phyloP scores from a whole-genome alignment of 352 stramenopile genomes.

The Thalassiosira mediterranea region DNA sequence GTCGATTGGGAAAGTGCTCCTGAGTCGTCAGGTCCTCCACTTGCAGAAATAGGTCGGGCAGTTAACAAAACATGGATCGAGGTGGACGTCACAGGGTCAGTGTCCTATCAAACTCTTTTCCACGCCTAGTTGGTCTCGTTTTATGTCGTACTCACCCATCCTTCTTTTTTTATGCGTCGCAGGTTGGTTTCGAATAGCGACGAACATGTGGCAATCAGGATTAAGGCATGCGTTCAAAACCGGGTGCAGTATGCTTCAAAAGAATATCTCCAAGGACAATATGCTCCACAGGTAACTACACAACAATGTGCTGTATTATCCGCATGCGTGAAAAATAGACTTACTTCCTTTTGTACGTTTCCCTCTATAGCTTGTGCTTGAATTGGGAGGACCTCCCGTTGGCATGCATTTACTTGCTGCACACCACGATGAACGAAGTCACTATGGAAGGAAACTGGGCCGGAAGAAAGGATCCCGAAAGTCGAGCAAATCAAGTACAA shows the following conservation, averaged over 20 bases:
- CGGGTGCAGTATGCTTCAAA: constrained; percentile 24
- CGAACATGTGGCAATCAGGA: constrained; percentile 22
- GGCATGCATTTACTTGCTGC: constrained; percentile 7
- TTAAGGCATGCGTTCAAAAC: constrained; percentile 26
- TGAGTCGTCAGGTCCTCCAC: constrained; percentile 10
- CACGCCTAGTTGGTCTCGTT: background rate
- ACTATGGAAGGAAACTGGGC: constrained; percentile 14
- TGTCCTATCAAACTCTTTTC: background rate
- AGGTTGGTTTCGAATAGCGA: constrained; percentile 20
- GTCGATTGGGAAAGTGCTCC: constrained; percentile 13
- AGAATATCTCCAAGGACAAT: constrained; percentile 27
- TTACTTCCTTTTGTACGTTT: background rate
- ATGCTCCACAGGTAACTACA: constrained; percentile 27
- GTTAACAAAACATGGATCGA: constrained; percentile 22
- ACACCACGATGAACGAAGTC: background rate
- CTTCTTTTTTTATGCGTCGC: background rate
- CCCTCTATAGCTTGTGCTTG: constrained; percentile 16
- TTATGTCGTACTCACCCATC: constrained; percentile 1
- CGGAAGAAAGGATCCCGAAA: background rate
- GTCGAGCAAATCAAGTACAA: background rate
- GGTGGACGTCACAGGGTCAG: constrained; percentile 19
- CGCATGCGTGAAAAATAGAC: no score
- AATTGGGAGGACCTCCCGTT: constrained; percentile 15
- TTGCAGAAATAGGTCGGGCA: constrained; percentile 9
- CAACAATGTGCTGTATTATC: no score